A percentile compares a stretch with the other conserved stretches of the same genome.
These are phyloP conservation scores for Neospermospora avenae DNA, from an alignment of 2,329 filamentous ascomycete genomes.

Conservation along the genomic window DNA sequence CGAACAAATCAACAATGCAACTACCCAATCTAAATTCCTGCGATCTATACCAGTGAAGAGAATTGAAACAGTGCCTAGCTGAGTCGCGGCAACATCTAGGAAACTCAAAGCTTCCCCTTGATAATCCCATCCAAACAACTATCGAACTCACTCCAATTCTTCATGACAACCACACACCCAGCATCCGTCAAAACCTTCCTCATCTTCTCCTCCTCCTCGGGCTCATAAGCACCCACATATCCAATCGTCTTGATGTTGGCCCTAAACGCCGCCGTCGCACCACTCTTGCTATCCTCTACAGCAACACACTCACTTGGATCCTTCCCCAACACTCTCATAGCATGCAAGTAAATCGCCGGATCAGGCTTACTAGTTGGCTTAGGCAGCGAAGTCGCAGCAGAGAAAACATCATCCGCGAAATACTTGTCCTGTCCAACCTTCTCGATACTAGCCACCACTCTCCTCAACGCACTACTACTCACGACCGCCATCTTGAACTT, in stretches of 20 bases:
- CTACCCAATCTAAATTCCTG: too few relatives aligned
- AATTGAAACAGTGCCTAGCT: background rate
- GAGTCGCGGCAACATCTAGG: background rate
- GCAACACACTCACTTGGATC: slow-evolving; percentile 70
- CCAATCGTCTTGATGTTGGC: slow-evolving; percentile 79
- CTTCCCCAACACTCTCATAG: slow-evolving; percentile 70
- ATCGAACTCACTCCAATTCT: slow-evolving; percentile 54
- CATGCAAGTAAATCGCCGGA: slow-evolving; percentile 81
- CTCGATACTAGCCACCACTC: slow-evolving; percentile 73
- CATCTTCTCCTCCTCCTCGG: slow-evolving; percentile 60
- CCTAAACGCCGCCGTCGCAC: slow-evolving; percentile 71
- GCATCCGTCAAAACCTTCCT: slow-evolving; percentile 56
- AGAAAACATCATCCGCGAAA: slow-evolving; percentile 77
- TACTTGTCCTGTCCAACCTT: slow-evolving; percentile 78
- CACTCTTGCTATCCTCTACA: slow-evolving; percentile 86
- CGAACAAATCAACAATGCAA: too few relatives aligned
- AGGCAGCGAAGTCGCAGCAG: slow-evolving; percentile 73
- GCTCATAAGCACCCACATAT: slow-evolving; percentile 75
- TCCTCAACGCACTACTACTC: slow-evolving; percentile 72
- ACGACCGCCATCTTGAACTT: slow-evolving; percentile 78
- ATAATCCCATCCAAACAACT: slow-evolving; percentile 26
- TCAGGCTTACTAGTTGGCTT: slow-evolving; percentile 88
- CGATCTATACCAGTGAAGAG: background rate
- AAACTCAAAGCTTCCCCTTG: slow-evolving; percentile 20
- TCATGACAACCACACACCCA: slow-evolving; percentile 61